phyloP scores from a whole-genome alignment of 352 stramenopile genomes.

The Pythium apleroticum region DNA sequence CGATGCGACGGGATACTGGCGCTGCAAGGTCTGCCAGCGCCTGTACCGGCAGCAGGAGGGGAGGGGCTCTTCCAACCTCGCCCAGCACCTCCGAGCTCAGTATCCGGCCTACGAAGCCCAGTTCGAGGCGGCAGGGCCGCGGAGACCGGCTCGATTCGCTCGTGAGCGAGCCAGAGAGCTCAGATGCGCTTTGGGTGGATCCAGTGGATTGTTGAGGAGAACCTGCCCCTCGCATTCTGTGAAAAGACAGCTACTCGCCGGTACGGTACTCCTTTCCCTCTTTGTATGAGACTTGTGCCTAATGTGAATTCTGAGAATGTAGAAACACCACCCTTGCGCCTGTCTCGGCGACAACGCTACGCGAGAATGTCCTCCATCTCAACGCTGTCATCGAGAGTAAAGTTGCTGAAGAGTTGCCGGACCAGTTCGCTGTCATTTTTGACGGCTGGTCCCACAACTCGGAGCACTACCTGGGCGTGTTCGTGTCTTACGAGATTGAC shows the following conservation, averaged over 20 bases:
- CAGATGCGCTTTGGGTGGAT: slow-evolving; percentile 7
- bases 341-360: neutral
- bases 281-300: neutral
- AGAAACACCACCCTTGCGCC: neutral
- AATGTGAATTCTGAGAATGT: neutral
- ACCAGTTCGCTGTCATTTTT: slow-evolving; percentile 26
- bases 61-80: slow-evolving; percentile 3
- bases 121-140: neutral
- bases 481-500: slow-evolving; percentile 12
- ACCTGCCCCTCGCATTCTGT: slow-evolving; percentile 1
- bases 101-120: neutral
- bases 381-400: neutral
- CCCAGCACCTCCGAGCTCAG: neutral
- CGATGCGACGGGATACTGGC: neutral
- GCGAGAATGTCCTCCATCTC: slow-evolving; percentile 2
- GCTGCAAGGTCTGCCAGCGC: neutral
- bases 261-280: neutral
- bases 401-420: slow-evolving; percentile 16
- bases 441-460: slow-evolving; percentile 13
- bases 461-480: slow-evolving; percentile 23
- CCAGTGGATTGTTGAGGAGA: slow-evolving; percentile 1
- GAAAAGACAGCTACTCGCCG: neutral
- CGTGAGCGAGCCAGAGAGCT: neutral
- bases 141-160: neutral
- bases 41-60: slow-evolving; percentile 3